phyloP scores from a whole-genome alignment of 805 yeast species.

The Metschnikowia rubicola region DNA sequence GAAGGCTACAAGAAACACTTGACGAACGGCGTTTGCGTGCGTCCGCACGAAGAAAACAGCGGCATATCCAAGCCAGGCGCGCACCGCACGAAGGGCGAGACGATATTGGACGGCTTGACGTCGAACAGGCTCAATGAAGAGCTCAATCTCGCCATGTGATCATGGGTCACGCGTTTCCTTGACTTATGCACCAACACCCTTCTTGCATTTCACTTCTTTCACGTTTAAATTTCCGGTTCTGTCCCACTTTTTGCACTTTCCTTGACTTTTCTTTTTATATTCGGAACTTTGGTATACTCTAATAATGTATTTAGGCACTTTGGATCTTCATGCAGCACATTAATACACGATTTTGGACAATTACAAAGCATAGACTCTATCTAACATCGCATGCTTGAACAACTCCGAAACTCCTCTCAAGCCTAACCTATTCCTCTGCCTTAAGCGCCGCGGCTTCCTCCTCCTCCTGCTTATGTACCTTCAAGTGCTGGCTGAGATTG shows the following conservation, averaged over 20 bases:
- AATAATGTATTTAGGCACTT: too few relatives aligned
- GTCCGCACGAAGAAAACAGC: constrained; percentile 6
- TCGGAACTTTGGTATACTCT: too few relatives aligned
- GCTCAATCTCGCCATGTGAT: constrained; percentile 9
- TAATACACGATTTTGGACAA: too few relatives aligned
- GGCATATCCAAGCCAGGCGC: constrained; percentile 12
- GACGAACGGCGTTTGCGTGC: constrained; percentile 27
- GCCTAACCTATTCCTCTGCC: too few relatives aligned
- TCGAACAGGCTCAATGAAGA: constrained; percentile 18
- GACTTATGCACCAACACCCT: background rate
- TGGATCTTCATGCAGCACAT: too few relatives aligned
- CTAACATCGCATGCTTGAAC: too few relatives aligned
- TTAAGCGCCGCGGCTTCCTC: constrained; percentile 1
- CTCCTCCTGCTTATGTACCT: constrained; percentile 42
- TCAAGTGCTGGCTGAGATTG: constrained; percentile 63
- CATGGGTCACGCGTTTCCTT: background rate
- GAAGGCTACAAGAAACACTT: constrained; percentile 86
- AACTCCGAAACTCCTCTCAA: too few relatives aligned
- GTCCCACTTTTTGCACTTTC: background rate
- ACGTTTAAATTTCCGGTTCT: too few relatives aligned
- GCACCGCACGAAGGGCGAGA: constrained; percentile 10
- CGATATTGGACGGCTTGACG: constrained; percentile 17
- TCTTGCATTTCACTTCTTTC: background rate
- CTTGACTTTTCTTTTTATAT: background rate
- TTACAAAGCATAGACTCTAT: too few relatives aligned